phyloP scores from a whole-genome alignment of 164 flowering plant genomes.

The Piper betle region DNA sequence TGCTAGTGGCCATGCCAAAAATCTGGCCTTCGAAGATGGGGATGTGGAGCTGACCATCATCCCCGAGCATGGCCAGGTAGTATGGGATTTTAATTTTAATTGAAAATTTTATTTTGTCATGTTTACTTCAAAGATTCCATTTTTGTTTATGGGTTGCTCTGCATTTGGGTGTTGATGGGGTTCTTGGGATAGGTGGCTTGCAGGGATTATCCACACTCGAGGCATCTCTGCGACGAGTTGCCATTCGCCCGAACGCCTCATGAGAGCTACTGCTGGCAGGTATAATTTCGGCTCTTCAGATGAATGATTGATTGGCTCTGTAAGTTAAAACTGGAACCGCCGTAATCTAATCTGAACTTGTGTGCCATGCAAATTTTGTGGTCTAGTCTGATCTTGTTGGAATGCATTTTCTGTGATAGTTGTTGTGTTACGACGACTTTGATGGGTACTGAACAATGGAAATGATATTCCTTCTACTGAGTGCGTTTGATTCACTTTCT shows the following conservation, averaged over 20 bases:
- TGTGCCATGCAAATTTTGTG: no score
- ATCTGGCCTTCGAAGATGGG: constrained; percentile 9
- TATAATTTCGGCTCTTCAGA: neutral
- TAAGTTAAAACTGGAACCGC: no score
- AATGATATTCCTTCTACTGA: no score
- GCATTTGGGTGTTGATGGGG: neutral
- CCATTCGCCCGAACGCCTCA: constrained; percentile 6
- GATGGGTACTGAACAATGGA: no score
- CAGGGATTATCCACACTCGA: constrained; percentile 10
- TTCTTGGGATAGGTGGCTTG: constrained; percentile 4
- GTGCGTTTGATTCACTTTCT: no score
- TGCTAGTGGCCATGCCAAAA: constrained; percentile 3
- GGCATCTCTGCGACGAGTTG: constrained; percentile 8
- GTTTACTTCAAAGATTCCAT: neutral
- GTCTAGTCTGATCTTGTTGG: no score
- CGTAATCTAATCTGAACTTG: no score
- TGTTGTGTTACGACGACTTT: no score
- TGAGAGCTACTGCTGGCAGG: constrained; percentile 5
- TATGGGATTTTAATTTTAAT: neutral
- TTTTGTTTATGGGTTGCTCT: neutral
- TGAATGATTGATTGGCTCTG: neutral
- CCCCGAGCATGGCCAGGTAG: constrained; percentile 15
- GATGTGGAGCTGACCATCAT: constrained; percentile 8
- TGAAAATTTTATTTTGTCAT: neutral
- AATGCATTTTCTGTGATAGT: no score